These are phyloP conservation scores for Fusarium foetens DNA, from an alignment of 2,329 filamentous ascomycete species.

Conservation along the genomic window DNA sequence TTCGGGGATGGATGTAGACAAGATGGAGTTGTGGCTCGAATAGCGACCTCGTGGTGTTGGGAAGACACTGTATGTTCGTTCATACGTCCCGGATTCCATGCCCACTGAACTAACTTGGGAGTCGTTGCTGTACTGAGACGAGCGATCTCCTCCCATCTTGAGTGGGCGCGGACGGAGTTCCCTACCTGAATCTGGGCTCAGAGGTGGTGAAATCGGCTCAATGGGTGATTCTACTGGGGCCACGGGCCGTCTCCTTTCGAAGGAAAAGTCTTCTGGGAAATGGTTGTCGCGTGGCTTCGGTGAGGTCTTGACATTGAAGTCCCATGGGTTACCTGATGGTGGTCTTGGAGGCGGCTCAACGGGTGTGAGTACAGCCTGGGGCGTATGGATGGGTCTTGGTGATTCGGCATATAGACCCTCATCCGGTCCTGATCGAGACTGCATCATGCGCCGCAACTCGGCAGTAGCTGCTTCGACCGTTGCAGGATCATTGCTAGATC, in stretches of 20 bases:
- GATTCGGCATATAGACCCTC: constrained; percentile 37
- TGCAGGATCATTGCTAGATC: constrained; percentile 26
- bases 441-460: constrained; percentile 45
- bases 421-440: constrained; percentile 42
- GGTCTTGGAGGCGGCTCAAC: constrained; percentile 47
- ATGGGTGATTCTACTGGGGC: constrained; percentile 35
- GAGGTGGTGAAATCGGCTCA: constrained; percentile 38
- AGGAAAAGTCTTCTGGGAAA: constrained; percentile 36
- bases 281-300: constrained; percentile 35
- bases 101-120: constrained; percentile 37
- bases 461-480: constrained; percentile 46
- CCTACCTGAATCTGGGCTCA: constrained; percentile 35
- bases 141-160: constrained; percentile 33
- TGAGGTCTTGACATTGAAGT: constrained; percentile 41
- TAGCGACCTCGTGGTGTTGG: constrained; percentile 38
- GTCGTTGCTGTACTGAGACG: constrained; percentile 39
- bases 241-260: constrained; percentile 42
- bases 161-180: constrained; percentile 35
- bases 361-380: constrained; percentile 28
- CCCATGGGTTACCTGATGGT: constrained; percentile 58
- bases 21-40: constrained; percentile 36
- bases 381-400: constrained; percentile 15
- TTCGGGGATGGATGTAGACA: constrained; percentile 44
- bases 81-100: constrained; percentile 30
- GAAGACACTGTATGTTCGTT: constrained; percentile 42